A percentile compares a stretch with the other conserved stretches of the same genome.
Conservation (phyloP, 2,329 filamentous ascomycete species). For the Fusarium nurragi region DNA sequence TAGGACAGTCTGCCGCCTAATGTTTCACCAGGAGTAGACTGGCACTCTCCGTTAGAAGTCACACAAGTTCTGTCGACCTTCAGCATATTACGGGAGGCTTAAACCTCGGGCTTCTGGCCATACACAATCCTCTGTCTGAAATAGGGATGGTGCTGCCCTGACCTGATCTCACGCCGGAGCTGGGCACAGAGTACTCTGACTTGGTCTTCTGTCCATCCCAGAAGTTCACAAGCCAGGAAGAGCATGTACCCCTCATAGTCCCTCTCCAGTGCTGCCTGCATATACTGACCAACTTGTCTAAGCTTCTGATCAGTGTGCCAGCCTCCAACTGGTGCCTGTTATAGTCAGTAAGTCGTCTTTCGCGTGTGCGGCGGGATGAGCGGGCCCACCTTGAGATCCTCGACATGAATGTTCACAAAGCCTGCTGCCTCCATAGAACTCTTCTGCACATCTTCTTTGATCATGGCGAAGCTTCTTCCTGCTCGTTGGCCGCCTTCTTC, state of each 20-base stretch:
- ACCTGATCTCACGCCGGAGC: slow-evolving; percentile 8
- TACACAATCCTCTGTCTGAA: slow-evolving; percentile 21
- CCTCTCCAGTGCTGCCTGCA: slow-evolving; percentile 14
- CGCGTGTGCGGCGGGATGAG: not conserved
- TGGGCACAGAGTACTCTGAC: not conserved
- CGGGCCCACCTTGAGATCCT: slow-evolving; percentile 2
- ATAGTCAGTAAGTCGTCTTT: not conserved
- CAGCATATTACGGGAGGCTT: too few relatives aligned
- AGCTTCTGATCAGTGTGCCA: slow-evolving; percentile 8
- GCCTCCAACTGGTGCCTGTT: slow-evolving; percentile 1
- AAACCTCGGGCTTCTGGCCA: slow-evolving; percentile 2
- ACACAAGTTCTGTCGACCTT: not conserved
- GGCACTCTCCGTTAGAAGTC: not conserved
- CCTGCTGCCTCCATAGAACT: slow-evolving; percentile 10
- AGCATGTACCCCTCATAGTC: slow-evolving; percentile 16
- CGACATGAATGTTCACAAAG: slow-evolving; percentile 6
- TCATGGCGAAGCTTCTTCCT: slow-evolving; percentile 4
- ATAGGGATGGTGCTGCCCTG: slow-evolving; percentile 13
- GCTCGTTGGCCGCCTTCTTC: slow-evolving; percentile 3
- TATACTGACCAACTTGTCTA: not conserved
- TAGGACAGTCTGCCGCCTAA: too few relatives aligned
- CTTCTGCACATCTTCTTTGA: slow-evolving; percentile 5
- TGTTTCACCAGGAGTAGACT: not conserved
- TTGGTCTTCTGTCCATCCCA: slow-evolving; percentile 5
- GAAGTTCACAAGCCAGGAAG: slow-evolving; percentile 9